Percentiles rank a stretch among this genome's conserved stretches.
phyloP scores from a whole-genome alignment of 805 yeast genomes.

The Sugiyamaella smithiae region DNA sequence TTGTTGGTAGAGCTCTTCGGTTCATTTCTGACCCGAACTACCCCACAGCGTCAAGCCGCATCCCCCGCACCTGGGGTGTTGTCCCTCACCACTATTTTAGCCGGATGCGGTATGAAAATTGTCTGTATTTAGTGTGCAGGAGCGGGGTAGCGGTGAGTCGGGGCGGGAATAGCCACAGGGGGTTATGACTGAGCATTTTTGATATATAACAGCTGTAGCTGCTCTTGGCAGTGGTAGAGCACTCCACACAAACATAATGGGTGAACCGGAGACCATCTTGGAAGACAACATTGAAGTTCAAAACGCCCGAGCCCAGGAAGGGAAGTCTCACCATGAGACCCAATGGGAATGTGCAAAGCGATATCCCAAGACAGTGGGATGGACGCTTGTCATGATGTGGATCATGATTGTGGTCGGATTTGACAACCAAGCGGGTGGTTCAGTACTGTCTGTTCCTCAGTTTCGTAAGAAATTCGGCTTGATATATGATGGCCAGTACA shows the following conservation, averaged over 20 bases:
- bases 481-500: constrained; percentile 10
- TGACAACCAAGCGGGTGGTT: constrained; percentile 18
- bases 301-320: not conserved
- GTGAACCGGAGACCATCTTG: not conserved
- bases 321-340: constrained; percentile 3
- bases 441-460: constrained; percentile 10
- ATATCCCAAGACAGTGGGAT: constrained; percentile 12
- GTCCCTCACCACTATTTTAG: not conserved
- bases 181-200: not conserved
- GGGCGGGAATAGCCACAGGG: not conserved
- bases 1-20: not conserved
- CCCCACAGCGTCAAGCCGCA: constrained; percentile 4
- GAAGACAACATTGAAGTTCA: constrained; percentile 1
- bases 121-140: not conserved
- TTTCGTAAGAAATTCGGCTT: constrained; percentile 17
- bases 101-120: not conserved
- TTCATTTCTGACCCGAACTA: not conserved
- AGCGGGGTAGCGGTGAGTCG: constrained; percentile 3
- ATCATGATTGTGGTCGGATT: constrained; percentile 15
- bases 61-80: not conserved
- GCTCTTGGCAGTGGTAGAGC: too few species aligned
- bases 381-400: constrained; percentile 15
- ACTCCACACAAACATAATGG: too few species aligned
- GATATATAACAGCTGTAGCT: too few species aligned
- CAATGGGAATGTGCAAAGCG: constrained; percentile 7